phyloP scores from a whole-genome alignment of 805 yeast species.

The Myxozyma lipomycoides region DNA sequence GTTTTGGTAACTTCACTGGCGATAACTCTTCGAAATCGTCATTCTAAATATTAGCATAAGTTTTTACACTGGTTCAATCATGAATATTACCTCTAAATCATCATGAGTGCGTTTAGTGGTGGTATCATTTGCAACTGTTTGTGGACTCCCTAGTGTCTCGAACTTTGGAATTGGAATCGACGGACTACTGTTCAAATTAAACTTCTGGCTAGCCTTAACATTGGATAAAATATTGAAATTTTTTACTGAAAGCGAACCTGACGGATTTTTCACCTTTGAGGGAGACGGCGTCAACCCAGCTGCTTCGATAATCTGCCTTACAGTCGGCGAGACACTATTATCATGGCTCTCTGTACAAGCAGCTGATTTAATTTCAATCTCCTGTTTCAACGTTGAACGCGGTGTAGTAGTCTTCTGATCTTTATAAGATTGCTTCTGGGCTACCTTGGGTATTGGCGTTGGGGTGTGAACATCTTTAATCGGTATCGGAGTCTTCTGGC shows the following conservation, averaged over 20 bases:
- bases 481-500: too few relatives aligned
- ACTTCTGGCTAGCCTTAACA: too few relatives aligned
- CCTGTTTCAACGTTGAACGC: too few relatives aligned
- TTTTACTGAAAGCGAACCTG: too few relatives aligned
- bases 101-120: neutral
- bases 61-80: neutral
- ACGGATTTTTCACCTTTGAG: neutral
- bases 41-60: neutral
- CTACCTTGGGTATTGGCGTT: too few relatives aligned
- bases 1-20: conserved; percentile 12
- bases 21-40: conserved; percentile 4
- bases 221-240: too few relatives aligned
- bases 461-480: too few relatives aligned
- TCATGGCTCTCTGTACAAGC: neutral
- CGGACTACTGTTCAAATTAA: conserved; percentile 2
- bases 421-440: too few relatives aligned
- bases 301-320: neutral
- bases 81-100: neutral
- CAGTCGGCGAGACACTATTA: conserved; percentile 2
- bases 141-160: neutral
- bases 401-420: too few relatives aligned
- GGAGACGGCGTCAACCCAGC: conserved; percentile 8
- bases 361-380: neutral
- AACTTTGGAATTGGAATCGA: conserved; percentile 4
- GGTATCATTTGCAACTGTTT: too few relatives aligned